Conservation (phyloP, 73 alveolate genomes). For the Paramecium caudatum region DNA sequence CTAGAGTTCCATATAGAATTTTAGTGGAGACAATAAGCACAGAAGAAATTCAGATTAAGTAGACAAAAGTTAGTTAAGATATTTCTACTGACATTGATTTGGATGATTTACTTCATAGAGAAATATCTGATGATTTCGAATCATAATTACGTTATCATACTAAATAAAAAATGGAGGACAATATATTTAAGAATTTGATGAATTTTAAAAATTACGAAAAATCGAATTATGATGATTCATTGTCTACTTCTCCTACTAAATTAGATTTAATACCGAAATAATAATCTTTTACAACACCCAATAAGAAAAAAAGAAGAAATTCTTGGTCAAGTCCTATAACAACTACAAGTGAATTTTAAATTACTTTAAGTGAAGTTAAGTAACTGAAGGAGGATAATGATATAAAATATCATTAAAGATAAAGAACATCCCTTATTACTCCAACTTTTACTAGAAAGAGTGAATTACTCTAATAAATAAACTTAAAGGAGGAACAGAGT, state of each 20-base stretch:
- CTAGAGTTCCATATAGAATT: conserved; percentile 92
- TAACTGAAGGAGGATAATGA: conserved; percentile 65
- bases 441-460: conserved; percentile 28
- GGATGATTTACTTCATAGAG: conserved; percentile 55
- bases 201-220: not conserved
- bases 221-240: not conserved
- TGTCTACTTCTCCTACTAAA: conserved; percentile 41
- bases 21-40: conserved; percentile 70
- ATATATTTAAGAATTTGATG: not conserved
- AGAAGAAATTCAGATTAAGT: conserved; percentile 46
- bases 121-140: conserved; percentile 41
- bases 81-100: conserved; percentile 16
- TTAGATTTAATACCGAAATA: not conserved
- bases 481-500: conserved; percentile 72
- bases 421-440: not conserved
- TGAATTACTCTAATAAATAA: conserved; percentile 79
- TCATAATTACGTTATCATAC: conserved; percentile 59
- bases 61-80: not conserved
- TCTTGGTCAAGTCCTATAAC: conserved; percentile 44
- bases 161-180: conserved; percentile 32
- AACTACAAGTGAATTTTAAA: not conserved
- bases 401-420: conserved; percentile 56
- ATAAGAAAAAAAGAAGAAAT: conserved; percentile 24
- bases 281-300: not conserved
- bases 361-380: conserved; percentile 20